Evolutionary conservation across 2,329 filamentous ascomycete species (phyloP), one percentile per base, ranked within the genome.

Genomic region (Arthrobotrys pseudoclavata): DNA sequence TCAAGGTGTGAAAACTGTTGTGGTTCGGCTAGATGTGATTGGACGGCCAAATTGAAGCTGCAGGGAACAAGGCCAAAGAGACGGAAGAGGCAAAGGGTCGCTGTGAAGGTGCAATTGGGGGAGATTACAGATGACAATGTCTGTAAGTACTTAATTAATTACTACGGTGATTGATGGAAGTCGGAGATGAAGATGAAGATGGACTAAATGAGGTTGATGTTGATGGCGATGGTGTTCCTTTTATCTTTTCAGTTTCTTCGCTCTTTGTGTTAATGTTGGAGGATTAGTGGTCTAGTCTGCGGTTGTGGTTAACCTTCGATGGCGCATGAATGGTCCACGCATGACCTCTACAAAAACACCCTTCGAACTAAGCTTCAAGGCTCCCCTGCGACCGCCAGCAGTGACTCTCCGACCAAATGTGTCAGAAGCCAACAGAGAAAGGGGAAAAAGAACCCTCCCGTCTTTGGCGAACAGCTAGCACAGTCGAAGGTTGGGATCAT

Each of bases 381-480:
- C 60, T 64, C 60, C 60, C 57, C 60, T 64, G 69, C 69, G 48
- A n/a, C 37, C 45, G 26, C 60, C 37, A 66, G 24, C 57, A 47
- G 24, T 66, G 69, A 60, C 69, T 66, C 63, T 68, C 34, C 60
- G 60, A 66, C 67, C 42, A 62, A 62, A 52, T 70, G 55, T 52
- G 62, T 47, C 45, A 31, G 34, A 34, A 26, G 22, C 55, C 24
- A 45, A 47, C 40, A 24, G 24, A n/a, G 26, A 24, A 29, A 22
- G 9, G 13, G 50, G 6, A 29, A 31, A n/a, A 53, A 52, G 6
- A 53, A 20, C n/a, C 26, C 57, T 37, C 31, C 57, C 68, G 31
- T 45, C 68, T 63, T 55, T 63, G 34, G 48, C 66, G 52, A 69
- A 53, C 57, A 55, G 47, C 31, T 62, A 6, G 45, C 66, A 40